Conservation (phyloP, 2,329 filamentous ascomycete species). For the Shiraia sp. region DNA sequence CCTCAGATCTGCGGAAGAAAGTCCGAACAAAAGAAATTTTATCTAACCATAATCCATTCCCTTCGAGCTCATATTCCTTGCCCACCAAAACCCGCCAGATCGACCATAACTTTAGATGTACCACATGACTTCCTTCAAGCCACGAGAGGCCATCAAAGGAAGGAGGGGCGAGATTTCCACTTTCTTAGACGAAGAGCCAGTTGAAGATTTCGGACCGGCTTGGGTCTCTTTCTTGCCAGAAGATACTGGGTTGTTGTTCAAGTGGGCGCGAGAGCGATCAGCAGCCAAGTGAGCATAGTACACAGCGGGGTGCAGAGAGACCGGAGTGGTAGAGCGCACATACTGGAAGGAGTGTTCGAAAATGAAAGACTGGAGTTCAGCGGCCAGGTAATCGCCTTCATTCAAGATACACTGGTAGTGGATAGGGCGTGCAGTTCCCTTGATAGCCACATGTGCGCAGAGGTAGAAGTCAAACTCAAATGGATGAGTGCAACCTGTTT, state of each 20-base stretch:
- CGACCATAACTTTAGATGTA: conserved; percentile 47
- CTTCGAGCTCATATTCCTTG: background rate
- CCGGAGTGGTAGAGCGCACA: conserved; percentile 85
- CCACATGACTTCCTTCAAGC: conserved; percentile 53
- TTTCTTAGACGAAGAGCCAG: conserved; percentile 33
- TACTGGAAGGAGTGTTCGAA: conserved; percentile 97
- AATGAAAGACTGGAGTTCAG: conserved; percentile 81
- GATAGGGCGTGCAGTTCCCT: conserved; percentile 89
- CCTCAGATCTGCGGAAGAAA: too few species aligned
- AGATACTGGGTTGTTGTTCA: conserved; percentile 52
- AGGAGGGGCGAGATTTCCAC: conserved; percentile 46
- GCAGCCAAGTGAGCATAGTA: conserved; percentile 96
- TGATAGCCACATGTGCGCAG: conserved; percentile 76
- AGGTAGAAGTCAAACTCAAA: conserved; percentile 88
- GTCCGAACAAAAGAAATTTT: too few species aligned
- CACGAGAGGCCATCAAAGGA: conserved; percentile 44
- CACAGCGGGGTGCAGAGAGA: conserved; percentile 84
- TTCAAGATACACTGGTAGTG: conserved; percentile 91
- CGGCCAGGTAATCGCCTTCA: conserved; percentile 69
- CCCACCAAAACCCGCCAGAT: background rate
- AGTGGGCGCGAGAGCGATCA: conserved; percentile 76
- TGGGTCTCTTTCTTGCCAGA: conserved; percentile 45
- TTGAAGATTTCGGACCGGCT: conserved; percentile 30
- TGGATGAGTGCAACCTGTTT: conserved; percentile 86
- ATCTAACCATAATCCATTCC: background rate